Percentiles rank a stretch among this genome's conserved stretches.
Conservation (phyloP, 306 rosid genomes). For the Urtica urens region DNA sequence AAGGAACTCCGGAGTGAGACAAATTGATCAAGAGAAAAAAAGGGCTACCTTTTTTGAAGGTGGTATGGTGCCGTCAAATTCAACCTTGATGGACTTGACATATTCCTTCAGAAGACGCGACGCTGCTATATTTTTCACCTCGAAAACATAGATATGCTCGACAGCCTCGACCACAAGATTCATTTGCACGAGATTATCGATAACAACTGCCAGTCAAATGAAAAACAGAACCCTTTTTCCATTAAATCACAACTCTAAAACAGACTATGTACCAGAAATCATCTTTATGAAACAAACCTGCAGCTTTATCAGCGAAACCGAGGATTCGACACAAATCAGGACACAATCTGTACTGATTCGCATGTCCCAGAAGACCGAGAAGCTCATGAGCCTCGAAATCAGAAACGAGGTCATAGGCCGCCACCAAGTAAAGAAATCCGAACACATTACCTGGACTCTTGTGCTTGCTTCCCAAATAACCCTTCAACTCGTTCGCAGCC, state of each 20-base stretch:
- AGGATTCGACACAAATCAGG: constrained; percentile 8
- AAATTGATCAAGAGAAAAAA: no score
- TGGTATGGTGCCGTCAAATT: background rate
- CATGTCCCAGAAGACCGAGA: constrained; percentile 4
- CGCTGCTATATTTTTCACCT: background rate
- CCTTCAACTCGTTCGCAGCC: constrained; percentile 27
- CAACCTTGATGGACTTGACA: background rate
- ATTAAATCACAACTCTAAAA: no score
- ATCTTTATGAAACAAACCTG: constrained; percentile 1
- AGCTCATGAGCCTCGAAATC: background rate
- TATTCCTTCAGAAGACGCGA: constrained; percentile 6
- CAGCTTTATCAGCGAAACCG: background rate
- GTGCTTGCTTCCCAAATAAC: constrained; percentile 26
- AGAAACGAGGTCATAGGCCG: constrained; percentile 20
- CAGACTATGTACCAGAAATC: no score
- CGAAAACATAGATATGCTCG: constrained; percentile 8
- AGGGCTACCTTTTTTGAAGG: background rate
- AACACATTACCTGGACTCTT: constrained; percentile 17
- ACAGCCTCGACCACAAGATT: constrained; percentile 21
- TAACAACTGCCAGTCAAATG: constrained; percentile 28
- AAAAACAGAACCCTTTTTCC: no score
- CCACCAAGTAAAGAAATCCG: constrained; percentile 32
- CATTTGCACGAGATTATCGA: constrained; percentile 25
- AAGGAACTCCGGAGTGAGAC: no score
- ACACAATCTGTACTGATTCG: constrained; percentile 24